Evolutionary conservation across 2,329 filamentous ascomycete genomes (phyloP), one percentile per base, ranked within the genome.

Genomic region (Amesomyces nigricolor): DNA sequence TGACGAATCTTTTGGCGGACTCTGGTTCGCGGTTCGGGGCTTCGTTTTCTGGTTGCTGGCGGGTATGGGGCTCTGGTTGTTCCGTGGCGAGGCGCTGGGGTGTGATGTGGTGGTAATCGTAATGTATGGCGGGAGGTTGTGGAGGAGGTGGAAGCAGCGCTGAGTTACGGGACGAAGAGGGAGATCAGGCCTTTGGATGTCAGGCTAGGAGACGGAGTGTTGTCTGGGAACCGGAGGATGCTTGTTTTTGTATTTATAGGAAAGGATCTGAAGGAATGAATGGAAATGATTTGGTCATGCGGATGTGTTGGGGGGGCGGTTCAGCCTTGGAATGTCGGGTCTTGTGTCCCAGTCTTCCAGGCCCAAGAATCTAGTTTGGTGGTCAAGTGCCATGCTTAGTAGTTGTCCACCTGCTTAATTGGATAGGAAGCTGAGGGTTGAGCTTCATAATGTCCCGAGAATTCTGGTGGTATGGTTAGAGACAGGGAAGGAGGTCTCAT

Each of bases 221-320:
- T 16, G n/a, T 43, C 16, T 22, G 40, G n/a, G 26, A 48, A 43
- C 16, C 14, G 37, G 44, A 35, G 51, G 17, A 26, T 30, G 47
- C 52, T 49, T 26, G 22, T 26, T 30, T 40, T 48, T 58, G 56
- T 55, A 49, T 39, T 55, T 58, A 42, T 58, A 55, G 48, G 40
- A 14, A 40, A 51, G 46, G 30, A 48, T 13, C 30, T 49, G 46
- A 53, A 30, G 52, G 56, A 58, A 58, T 49, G 52, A 56, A 52
- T 52, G 54, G 47, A 53, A 42, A 53, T 19, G 51, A 54, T 54
- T 51, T 51, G 47, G 39, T 50, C 29, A 43, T 50, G 29, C 38
- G 49, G 29, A 11, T 26, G 32, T 8, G 16, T 39, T 11, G 3
- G 2, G 13, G 6, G 9, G 14, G 13, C 11, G 37, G 16, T 7